Evolutionary conservation across 169 alveolate genomes (phyloP), one percentile per base, ranked within the genome.

Genomic region (Eimeria necatrix): DNA sequence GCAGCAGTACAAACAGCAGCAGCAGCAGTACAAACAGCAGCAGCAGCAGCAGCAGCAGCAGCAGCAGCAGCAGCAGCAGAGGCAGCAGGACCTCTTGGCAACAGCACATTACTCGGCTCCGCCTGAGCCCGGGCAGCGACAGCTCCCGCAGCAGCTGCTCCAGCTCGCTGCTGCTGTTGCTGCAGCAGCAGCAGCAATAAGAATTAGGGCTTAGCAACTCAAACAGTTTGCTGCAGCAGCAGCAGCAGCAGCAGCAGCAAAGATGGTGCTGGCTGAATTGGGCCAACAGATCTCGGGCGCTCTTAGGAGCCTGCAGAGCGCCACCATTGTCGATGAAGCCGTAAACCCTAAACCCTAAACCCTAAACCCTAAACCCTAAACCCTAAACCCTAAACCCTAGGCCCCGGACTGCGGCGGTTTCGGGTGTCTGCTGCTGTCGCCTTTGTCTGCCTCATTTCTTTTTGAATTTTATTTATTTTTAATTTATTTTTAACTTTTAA

Each of bases 201-300:
- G 41, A 10, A 32, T 32, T 8, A 12, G 14, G 20, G 48, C 24
- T 71, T 26, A 32, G 49, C 83, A 71, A 22, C 20, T 12, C 5
- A 5, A 5, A 24, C 52, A 16, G 20, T 5, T n/a, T n/a, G 83
- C 83, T n/a, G 48, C 83, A 61, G 74, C 74, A 61, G 24, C 74
- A 61, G 83, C 81, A 71, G 81, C 83, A 71, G 83, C 74, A 61
- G 83, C 83, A 71, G 71, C 91, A 59, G 51, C 61, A 14, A 84
- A 95, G 95, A 99, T 99, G 99, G 99, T 99, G 56, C 96, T 99
- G 90, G 99, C 99, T 41, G 99, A 99, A 97, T 96, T 99, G 41
- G 99, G 99, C 60, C 96, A 97, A 71, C 98, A 98, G 97, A 98
- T 99, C 26, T 96, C 99, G 20, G 97, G 96, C 46, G 99, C 99